phyloP scores from a whole-genome alignment of 2,329 filamentous ascomycete species.

The Aspergillus sclerotialis region DNA sequence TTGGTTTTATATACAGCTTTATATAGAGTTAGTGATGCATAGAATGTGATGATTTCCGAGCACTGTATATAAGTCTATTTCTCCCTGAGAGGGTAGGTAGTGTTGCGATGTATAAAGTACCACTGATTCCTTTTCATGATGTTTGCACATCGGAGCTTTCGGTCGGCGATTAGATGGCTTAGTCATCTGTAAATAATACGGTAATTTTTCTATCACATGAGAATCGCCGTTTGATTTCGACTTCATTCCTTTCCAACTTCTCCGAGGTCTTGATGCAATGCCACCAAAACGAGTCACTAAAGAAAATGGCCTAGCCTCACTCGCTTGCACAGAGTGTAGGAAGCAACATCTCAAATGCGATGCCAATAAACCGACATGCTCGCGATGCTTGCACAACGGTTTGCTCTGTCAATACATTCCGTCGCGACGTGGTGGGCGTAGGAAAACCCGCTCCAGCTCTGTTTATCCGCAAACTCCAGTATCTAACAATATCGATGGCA shows the following conservation, averaged over 20 bases:
- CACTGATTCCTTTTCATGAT: too few relatives aligned
- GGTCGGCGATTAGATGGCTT: background rate
- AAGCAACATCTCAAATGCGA: conserved; percentile 68
- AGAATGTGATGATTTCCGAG: too few relatives aligned
- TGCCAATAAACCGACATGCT: conserved; percentile 56
- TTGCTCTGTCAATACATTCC: conserved; percentile 62
- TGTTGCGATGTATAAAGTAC: too few relatives aligned
- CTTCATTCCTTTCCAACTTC: too few relatives aligned
- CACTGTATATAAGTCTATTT: too few relatives aligned
- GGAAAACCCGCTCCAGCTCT: conserved; percentile 18
- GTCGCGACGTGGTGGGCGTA: conserved; percentile 57
- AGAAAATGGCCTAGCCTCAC: conserved; percentile 22
- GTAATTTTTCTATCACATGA: too few relatives aligned
- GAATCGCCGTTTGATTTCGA: too few relatives aligned
- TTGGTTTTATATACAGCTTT: too few relatives aligned
- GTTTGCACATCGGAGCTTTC: too few relatives aligned
- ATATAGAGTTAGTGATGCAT: too few relatives aligned
- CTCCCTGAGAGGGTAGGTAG: too few relatives aligned
- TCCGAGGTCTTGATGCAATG: background rate
- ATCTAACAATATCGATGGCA: background rate
- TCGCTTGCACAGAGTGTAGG: conserved; percentile 40
- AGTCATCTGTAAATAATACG: background rate
- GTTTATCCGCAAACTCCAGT: background rate
- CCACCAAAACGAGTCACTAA: conserved; percentile 5
- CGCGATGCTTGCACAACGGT: conserved; percentile 53